phyloP scores from a whole-genome alignment of 2,329 filamentous ascomycete species.

The Macrophomina tecta region DNA sequence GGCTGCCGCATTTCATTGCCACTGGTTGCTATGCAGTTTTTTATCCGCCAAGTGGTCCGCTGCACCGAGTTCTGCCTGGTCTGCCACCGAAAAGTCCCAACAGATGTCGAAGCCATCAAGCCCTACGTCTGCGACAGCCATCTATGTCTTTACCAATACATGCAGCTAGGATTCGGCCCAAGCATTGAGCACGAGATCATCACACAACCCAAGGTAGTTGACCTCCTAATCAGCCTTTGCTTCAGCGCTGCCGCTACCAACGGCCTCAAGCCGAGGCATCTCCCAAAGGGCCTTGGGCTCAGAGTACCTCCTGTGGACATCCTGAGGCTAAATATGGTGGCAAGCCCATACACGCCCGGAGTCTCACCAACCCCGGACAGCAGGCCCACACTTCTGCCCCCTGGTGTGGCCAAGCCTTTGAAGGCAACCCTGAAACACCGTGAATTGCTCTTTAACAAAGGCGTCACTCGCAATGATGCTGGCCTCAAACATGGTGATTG shows the following conservation, averaged over 20 bases:
- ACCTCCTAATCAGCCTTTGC: conserved; percentile 83
- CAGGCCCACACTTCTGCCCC: neutral
- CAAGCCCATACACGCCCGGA: neutral
- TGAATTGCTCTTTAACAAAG: conserved; percentile 52
- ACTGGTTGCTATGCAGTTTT: conserved; percentile 72
- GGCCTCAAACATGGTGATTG: conserved; percentile 58
- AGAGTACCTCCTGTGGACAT: conserved; percentile 51
- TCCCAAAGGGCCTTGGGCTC: conserved; percentile 63
- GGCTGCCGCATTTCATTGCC: conserved; percentile 58
- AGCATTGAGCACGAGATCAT: conserved; percentile 85
- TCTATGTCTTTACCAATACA: conserved; percentile 87
- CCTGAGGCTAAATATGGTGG: conserved; percentile 29
- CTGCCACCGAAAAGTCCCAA: conserved; percentile 73
- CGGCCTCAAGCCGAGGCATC: neutral
- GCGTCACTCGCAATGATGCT: neutral
- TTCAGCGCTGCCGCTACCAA: conserved; percentile 61
- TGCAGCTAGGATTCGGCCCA: conserved; percentile 82
- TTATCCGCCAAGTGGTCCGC: conserved; percentile 75
- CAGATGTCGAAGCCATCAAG: conserved; percentile 72
- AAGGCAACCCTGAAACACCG: neutral
- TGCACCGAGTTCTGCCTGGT: conserved; percentile 89
- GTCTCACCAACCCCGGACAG: neutral
- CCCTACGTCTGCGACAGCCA: conserved; percentile 75
- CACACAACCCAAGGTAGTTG: conserved; percentile 80
- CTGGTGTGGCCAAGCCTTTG: neutral